These are phyloP conservation scores for Ensete ventricosum DNA, from an alignment of 176 grass and related monocot species.

Conservation along the genomic window DNA sequence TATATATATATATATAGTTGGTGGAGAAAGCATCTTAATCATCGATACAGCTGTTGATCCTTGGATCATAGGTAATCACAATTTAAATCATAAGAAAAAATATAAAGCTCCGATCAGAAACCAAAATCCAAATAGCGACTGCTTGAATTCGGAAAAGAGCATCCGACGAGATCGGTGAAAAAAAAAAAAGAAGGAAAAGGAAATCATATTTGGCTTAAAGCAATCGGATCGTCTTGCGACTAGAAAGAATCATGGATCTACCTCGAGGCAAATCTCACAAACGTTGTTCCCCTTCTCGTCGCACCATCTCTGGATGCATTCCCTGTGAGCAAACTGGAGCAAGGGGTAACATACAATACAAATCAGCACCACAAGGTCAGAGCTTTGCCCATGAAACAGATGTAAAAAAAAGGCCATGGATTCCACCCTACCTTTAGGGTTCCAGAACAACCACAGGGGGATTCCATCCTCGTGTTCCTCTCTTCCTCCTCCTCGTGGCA, in stretches of 20 bases:
- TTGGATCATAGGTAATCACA: too few relatives aligned
- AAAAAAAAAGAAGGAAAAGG: neutral
- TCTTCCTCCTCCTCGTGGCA: constrained; percentile 16
- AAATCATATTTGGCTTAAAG: neutral
- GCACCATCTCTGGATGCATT: constrained; percentile 98
- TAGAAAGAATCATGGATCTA: too few relatives aligned
- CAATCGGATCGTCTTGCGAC: too few relatives aligned
- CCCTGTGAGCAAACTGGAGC: constrained; percentile 73
- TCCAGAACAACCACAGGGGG: constrained; percentile 3
- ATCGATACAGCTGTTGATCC: too few relatives aligned
- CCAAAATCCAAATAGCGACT: neutral
- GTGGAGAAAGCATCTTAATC: neutral
- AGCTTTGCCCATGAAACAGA: neutral
- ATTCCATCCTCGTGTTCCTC: constrained; percentile 1
- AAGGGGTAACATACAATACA: neutral
- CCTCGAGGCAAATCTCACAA: constrained; percentile 93
- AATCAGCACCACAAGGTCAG: neutral
- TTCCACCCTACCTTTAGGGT: neutral
- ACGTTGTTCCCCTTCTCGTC: constrained; percentile 87
- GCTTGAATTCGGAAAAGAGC: too few relatives aligned
- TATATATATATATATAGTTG: neutral
- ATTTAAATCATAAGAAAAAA: too few relatives aligned
- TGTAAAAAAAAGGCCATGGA: neutral
- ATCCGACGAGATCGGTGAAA: too few relatives aligned
- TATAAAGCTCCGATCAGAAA: neutral